Evolutionary conservation across 139 green algal genomes (phyloP).

Genomic region (Zygnema circumcarinatum): DNA sequence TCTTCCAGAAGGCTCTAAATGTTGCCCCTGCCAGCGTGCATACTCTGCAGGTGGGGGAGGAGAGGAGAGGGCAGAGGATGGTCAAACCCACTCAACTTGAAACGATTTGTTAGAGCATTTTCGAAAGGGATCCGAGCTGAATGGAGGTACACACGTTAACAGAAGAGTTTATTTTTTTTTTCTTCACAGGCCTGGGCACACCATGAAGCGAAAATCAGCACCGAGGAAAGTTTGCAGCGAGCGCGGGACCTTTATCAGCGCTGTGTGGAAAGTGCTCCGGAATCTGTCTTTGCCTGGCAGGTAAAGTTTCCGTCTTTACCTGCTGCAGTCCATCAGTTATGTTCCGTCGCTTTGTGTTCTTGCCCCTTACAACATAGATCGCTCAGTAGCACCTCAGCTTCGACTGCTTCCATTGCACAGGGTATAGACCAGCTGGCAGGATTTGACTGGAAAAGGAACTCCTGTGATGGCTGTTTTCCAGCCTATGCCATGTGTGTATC

Average conservation of each 20-base stretch:
- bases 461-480: neutral
- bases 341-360: neutral
- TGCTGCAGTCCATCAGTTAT: neutral
- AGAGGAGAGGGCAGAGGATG: neutral
- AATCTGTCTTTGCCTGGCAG: slow-evolving; percentile 18
- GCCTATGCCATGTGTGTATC: neutral
- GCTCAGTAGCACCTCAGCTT: no score
- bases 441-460: neutral
- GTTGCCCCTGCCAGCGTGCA: slow-evolving; percentile 5
- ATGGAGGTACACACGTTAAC: no score
- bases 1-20: slow-evolving; percentile 29
- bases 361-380: neutral
- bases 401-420: neutral
- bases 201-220: slow-evolving; percentile 17
- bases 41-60: slow-evolving; percentile 3
- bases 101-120: neutral
- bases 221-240: neutral
- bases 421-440: neutral
- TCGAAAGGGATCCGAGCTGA: no score
- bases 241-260: slow-evolving; percentile 20
- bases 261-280: slow-evolving; percentile 5
- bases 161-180: slow-evolving; percentile 14
- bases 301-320: no score
- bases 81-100: neutral
- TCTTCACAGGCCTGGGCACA: slow-evolving; percentile 30